Evolutionary conservation across 225 moss, liverwort and hornwort species (phyloP).

Genomic region (Polytrichum commune): DNA sequence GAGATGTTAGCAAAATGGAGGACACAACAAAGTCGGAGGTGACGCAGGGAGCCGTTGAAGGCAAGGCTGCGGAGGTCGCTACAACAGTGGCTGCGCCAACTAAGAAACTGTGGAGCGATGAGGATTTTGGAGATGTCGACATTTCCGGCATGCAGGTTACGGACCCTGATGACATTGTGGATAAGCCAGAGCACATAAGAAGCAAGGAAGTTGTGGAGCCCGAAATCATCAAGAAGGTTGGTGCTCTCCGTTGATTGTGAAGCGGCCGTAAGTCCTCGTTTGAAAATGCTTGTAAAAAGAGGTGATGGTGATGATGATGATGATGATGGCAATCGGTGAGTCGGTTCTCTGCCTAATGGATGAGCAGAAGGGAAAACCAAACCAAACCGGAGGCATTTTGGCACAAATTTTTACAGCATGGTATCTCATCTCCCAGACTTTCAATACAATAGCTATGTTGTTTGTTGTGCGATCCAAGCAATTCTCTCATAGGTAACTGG

Average conservation of each 20-base stretch:
- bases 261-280: too few relatives aligned
- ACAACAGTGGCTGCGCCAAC: conserved; percentile 10
- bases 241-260: background rate
- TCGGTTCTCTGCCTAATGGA: too few relatives aligned
- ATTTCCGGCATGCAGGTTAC: conserved; percentile 42
- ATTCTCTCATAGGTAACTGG: too few relatives aligned
- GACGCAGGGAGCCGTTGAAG: background rate
- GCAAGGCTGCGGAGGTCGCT: background rate
- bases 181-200: conserved; percentile 52
- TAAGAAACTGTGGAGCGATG: conserved; percentile 53
- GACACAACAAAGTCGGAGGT: background rate
- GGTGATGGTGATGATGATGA: too few relatives aligned
- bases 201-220: conserved; percentile 58
- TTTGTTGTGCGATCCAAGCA: too few relatives aligned
- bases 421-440: too few relatives aligned
- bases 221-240: conserved; percentile 47
- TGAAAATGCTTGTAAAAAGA: too few relatives aligned
- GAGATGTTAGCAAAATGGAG: background rate
- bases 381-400: too few relatives aligned
- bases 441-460: too few relatives aligned
- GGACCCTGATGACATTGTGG: conserved; percentile 42
- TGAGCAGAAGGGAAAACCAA: too few relatives aligned
- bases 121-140: conserved; percentile 45
- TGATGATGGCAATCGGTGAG: too few relatives aligned
- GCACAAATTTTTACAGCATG: too few relatives aligned